Conservation (phyloP, 768 basidiomycete genomes). For the Ramaria sp. region DNA sequence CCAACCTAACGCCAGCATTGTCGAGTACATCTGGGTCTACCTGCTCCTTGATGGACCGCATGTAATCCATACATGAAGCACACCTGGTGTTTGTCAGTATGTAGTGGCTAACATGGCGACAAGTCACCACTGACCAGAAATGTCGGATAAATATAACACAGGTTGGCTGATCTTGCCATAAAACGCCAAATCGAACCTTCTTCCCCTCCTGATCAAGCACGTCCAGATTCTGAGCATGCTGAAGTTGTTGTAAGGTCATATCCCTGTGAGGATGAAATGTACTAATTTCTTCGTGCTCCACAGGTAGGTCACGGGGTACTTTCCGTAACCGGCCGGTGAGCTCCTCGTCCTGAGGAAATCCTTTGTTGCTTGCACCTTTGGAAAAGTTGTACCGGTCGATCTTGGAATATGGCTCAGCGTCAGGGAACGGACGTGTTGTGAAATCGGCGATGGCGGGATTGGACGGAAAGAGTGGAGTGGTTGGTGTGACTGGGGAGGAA, state of each 20-base stretch:
- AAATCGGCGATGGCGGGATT: background rate
- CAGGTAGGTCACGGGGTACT: background rate
- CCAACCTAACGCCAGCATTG: slow-evolving; percentile 42
- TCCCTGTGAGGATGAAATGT: background rate
- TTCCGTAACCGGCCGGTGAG: background rate
- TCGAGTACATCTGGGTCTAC: slow-evolving; percentile 37
- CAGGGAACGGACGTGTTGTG: background rate
- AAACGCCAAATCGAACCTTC: slow-evolving; percentile 54
- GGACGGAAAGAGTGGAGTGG: background rate
- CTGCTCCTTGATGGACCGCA: slow-evolving; percentile 50
- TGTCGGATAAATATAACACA: slow-evolving; percentile 82
- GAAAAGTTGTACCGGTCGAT: background rate
- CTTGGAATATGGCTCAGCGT: background rate
- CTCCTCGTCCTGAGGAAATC: background rate
- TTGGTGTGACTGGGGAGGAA: background rate
- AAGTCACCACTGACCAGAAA: slow-evolving; percentile 46
- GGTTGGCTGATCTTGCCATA: slow-evolving; percentile 47
- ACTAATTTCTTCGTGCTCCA: background rate
- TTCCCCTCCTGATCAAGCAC: slow-evolving; percentile 62
- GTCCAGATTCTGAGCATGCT: slow-evolving; percentile 46
- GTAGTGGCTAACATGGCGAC: background rate
- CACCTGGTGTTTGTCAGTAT: slow-evolving; percentile 35
- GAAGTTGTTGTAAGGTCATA: slow-evolving; percentile 28
- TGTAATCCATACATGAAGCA: slow-evolving; percentile 80
- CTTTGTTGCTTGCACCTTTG: background rate